Percentiles rank a stretch among this genome's conserved stretches.
phyloP scores from a whole-genome alignment of 257 asterid genomes.

The Nicotiana noctiflora region DNA sequence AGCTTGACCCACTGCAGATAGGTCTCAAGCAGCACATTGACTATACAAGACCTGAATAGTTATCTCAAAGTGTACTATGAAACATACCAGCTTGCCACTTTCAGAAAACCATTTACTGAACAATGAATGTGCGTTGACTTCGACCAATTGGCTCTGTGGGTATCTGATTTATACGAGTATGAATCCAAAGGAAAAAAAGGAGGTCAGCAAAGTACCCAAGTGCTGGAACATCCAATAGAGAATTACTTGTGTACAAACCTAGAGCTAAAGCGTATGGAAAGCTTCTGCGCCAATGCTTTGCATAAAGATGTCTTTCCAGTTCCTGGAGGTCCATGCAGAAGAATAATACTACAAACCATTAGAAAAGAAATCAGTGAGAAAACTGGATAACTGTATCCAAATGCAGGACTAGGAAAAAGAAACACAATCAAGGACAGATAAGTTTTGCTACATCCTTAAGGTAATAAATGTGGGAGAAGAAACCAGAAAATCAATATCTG shows the following conservation, averaged over 20 bases:
- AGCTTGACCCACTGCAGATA: neutral
- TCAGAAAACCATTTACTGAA: slow-evolving; percentile 99
- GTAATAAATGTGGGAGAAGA: neutral
- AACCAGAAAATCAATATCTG: neutral
- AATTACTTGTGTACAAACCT: slow-evolving; percentile 39
- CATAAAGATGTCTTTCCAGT: slow-evolving; percentile 98
- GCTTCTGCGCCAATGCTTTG: slow-evolving; percentile 95
- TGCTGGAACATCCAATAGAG: neutral
- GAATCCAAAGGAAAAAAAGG: slow-evolving; percentile 2
- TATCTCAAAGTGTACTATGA: slow-evolving; percentile 7
- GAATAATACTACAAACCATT: slow-evolving; percentile 67
- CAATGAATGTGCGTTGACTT: slow-evolving; percentile 96
- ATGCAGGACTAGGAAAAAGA: neutral
- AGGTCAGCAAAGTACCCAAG: neutral
- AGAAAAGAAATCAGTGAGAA: slow-evolving; percentile 15
- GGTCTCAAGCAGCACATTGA: neutral
- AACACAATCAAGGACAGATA: neutral
- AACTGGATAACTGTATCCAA: neutral
- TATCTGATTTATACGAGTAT: slow-evolving; percentile 41
- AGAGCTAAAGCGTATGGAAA: slow-evolving; percentile 75
- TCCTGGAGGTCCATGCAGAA: slow-evolving; percentile 99
- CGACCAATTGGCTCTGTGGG: slow-evolving; percentile 82
- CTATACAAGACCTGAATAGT: neutral
- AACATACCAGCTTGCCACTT: slow-evolving; percentile 94
- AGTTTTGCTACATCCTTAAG: neutral